Evolutionary conservation across 2,329 filamentous ascomycete genomes (phyloP), one percentile per base, ranked within the genome.

Genomic region (Ophiocordyceps unilateralis): DNA sequence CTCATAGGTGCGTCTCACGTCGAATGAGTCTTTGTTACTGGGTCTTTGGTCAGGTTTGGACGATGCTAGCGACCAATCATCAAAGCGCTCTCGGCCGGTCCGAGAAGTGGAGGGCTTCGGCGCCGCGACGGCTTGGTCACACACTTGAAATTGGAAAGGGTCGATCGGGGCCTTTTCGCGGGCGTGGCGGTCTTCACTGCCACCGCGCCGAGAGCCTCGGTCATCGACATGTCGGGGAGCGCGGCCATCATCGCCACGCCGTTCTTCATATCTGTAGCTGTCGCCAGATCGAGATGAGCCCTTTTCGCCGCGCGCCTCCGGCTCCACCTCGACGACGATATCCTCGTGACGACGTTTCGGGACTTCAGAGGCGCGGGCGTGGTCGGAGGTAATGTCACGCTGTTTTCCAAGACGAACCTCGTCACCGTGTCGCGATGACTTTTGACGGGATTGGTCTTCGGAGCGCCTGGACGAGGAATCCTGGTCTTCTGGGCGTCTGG

Each of bases 131-230:
- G 66, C 65, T 51, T 70, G 65, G 46, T 71, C 63, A 37, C 64
- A 49, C 46, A 77, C 69, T 55, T 72, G 73, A 52, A 64, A 78
- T 53, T 75, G 66, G 54, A 78, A 78, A 17, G 74, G 72, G 56
- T 79, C 69, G 52, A 72, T 55, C 41, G 56, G 51, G n/a, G 54
- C 50, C 45, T 50, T 51, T 46, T 54, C 50, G 21, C 46, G 46
- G 42, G 54, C 50, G 44, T 53, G 46, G 20, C 36, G 41, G 51
- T 46, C 43, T 49, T 46, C 48, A 52, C 50, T 42, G 53, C 36
- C 45, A 50, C 45, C 51, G 42, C 43, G 42, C 46, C 53, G 42
- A 50, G 44, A 47, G 53, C 43, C 42, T 55, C 49, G 54, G 51
- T 56, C 52, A 49, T 51, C 52, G 45, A 51, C 46, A 45, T 46